These are phyloP conservation scores for Diaporthe sp. DNA, from an alignment of 2,329 filamentous ascomycete species.

Conservation along the genomic window DNA sequence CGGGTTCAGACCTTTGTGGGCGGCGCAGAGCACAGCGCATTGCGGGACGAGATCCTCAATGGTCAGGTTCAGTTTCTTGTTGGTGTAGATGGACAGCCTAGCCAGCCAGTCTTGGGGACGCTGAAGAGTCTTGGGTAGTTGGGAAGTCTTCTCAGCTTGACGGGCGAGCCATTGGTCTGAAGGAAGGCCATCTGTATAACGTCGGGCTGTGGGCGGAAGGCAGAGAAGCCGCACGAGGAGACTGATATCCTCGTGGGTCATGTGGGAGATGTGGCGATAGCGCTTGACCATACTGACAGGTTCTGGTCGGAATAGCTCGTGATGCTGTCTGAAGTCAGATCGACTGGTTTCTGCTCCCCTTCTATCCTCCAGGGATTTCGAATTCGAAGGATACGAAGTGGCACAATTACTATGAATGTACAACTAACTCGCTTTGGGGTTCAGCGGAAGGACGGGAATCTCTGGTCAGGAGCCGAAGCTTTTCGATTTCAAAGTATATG, in stretches of 20 bases:
- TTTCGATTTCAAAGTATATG: neutral
- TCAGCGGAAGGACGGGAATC: neutral
- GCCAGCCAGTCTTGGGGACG: constrained; percentile 52
- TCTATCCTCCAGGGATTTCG: neutral
- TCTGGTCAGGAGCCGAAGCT: neutral
- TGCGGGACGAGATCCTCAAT: constrained; percentile 38
- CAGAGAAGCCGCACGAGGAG: constrained; percentile 55
- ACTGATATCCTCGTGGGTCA: constrained; percentile 48
- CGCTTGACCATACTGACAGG: constrained; percentile 36
- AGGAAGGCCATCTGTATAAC: constrained; percentile 47
- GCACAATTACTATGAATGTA: neutral
- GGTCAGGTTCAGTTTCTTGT: constrained; percentile 38
- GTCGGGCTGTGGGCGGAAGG: constrained; percentile 51
- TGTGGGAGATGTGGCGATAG: constrained; percentile 46
- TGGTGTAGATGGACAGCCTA: constrained; percentile 44
- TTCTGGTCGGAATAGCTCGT: neutral
- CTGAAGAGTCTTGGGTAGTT: constrained; percentile 49
- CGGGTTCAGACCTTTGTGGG: constrained; percentile 45
- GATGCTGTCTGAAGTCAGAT: neutral
- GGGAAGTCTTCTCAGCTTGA: constrained; percentile 51
- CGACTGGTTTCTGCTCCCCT: neutral
- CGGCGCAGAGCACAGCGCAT: constrained; percentile 44
- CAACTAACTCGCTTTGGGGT: neutral
- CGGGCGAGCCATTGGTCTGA: constrained; percentile 53
- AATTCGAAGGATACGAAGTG: neutral